These are phyloP conservation scores for Solanum lycopersicoides DNA, from an alignment of 257 asterid genomes.

Conservation along the genomic window DNA sequence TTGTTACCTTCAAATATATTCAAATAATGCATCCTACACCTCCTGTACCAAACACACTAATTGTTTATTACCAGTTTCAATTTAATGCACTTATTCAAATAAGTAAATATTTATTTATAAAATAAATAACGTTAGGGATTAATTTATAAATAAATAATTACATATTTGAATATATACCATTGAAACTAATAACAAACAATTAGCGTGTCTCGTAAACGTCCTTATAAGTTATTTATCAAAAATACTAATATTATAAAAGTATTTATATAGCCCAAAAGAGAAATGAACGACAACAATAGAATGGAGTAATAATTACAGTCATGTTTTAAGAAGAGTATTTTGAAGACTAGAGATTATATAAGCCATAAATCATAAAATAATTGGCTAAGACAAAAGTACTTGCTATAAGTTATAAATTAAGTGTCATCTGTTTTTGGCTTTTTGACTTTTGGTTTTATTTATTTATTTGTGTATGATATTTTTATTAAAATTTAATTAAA, in stretches of 20 bases:
- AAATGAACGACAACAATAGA: background rate
- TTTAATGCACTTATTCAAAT: too few relatives aligned
- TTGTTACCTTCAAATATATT: background rate
- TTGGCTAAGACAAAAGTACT: background rate
- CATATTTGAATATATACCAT: background rate
- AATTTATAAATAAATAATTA: background rate
- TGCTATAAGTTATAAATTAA: background rate
- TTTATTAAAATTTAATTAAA: too few relatives aligned
- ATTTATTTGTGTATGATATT: too few relatives aligned
- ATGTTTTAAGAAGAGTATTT: background rate
- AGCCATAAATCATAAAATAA: background rate
- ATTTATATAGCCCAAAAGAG: background rate
- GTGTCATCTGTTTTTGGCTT: background rate
- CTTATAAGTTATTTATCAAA: background rate
- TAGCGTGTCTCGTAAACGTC: background rate
- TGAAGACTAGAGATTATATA: background rate
- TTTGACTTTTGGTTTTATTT: too few relatives aligned
- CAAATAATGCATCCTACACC: background rate
- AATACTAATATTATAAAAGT: background rate
- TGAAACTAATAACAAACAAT: background rate
- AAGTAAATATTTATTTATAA: too few relatives aligned
- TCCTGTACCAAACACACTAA: too few relatives aligned
- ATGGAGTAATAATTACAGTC: background rate
- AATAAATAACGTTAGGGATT: too few relatives aligned
- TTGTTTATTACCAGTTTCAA: too few relatives aligned